phyloP scores from a whole-genome alignment of 192 early-diverging fungal species.

The Coemansia sp. region DNA sequence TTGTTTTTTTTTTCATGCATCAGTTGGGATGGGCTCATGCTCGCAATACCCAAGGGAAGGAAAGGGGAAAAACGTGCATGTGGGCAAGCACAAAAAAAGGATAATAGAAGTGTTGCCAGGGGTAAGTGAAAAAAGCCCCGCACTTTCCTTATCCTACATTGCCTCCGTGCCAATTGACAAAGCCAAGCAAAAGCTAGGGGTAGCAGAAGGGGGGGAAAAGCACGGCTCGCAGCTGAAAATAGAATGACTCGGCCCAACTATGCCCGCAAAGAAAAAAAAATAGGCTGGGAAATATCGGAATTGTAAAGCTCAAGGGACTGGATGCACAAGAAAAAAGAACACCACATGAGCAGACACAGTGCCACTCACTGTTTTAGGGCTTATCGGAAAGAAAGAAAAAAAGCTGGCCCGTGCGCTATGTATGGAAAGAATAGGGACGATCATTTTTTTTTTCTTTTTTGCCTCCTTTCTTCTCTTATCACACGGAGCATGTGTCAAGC shows the following conservation, averaged over 20 bases:
- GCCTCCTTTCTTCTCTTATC: not conserved
- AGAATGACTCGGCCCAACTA: constrained; percentile 3
- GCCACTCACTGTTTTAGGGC: not conserved
- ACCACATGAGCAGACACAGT: constrained; percentile 13
- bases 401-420: constrained; percentile 12
- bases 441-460: not conserved
- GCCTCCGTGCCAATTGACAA: not conserved
- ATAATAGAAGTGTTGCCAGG: constrained; percentile 3
- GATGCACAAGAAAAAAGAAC: constrained; percentile 1
- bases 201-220: not conserved
- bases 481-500: constrained; percentile 3
- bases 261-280: not conserved
- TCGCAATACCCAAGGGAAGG: not conserved
- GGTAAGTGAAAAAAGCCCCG: constrained; percentile 6
- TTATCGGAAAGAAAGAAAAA: constrained; percentile 11
- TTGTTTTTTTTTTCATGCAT: constrained; percentile 1
- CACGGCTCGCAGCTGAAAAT: not conserved
- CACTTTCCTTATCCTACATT: not conserved
- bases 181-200: not conserved
- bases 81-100: not conserved
- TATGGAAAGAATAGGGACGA: constrained; percentile 5
- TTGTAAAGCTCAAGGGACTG: not conserved
- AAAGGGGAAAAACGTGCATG: not conserved
- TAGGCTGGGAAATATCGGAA: constrained; percentile 16
- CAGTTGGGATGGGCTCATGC: not conserved